These are phyloP conservation scores for Penicillium waksmanii DNA, from an alignment of 495 filamentous ascomycete genomes.

Conservation along the genomic window DNA sequence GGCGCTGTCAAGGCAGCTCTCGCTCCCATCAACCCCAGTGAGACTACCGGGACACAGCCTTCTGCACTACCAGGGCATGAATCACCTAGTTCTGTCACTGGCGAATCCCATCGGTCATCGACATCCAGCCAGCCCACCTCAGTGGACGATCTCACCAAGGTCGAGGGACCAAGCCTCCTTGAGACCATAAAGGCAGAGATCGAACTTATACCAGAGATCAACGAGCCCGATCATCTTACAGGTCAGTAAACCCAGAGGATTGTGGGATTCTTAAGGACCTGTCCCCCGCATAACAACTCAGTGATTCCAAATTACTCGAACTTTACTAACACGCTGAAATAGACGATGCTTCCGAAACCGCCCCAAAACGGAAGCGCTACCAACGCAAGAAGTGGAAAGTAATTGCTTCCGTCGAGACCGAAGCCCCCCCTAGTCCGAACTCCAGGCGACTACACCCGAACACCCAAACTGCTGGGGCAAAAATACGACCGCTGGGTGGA, in stretches of 20 bases:
- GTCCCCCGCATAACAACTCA: slow-evolving; percentile 13
- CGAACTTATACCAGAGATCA: slow-evolving; percentile 10
- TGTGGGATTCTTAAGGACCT: too few relatives aligned
- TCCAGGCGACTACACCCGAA: slow-evolving; percentile 81
- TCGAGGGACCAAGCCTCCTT: slow-evolving; percentile 19
- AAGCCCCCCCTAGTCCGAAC: slow-evolving; percentile 48
- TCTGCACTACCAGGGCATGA: slow-evolving; percentile 28
- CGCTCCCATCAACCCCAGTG: slow-evolving; percentile 6
- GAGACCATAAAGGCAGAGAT: background rate
- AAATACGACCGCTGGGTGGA: slow-evolving; percentile 81
- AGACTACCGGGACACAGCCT: slow-evolving; percentile 8
- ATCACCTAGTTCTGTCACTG: slow-evolving; percentile 37
- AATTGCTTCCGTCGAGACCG: slow-evolving; percentile 48
- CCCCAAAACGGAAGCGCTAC: slow-evolving; percentile 22
- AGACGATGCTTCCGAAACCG: slow-evolving; percentile 28
- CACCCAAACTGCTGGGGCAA: slow-evolving; percentile 68
- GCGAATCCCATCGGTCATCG: slow-evolving; percentile 44
- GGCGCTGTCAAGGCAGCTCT: background rate
- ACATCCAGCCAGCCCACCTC: slow-evolving; percentile 46
- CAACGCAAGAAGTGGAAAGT: slow-evolving; percentile 37
- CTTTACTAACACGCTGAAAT: slow-evolving; percentile 24
- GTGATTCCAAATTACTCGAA: slow-evolving; percentile 24
- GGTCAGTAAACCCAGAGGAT: too few relatives aligned
- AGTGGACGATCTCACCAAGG: slow-evolving; percentile 35
- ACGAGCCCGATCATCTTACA: slow-evolving; percentile 11